phyloP scores from a whole-genome alignment of 2,329 filamentous ascomycete genomes.

The Uncinocarpus reesii region DNA sequence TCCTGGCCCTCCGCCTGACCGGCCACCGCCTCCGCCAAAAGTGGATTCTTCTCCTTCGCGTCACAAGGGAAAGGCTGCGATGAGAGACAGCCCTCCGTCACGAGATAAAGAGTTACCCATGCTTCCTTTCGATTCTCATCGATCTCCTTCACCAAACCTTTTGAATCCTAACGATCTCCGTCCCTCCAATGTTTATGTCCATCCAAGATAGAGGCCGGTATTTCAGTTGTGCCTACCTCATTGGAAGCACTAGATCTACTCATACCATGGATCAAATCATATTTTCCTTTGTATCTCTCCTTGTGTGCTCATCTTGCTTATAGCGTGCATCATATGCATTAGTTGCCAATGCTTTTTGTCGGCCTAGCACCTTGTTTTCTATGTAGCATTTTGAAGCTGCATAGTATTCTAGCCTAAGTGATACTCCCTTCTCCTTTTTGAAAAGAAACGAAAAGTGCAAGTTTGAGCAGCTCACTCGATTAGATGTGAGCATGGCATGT shows the following conservation, averaged over 20 bases:
- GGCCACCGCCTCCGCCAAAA: constrained; percentile 15
- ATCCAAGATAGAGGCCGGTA: background rate
- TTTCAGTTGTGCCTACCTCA: constrained; percentile 1
- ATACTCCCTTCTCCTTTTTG: background rate
- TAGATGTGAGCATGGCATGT: background rate
- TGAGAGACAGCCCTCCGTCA: constrained; percentile 3
- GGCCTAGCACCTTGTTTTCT: background rate
- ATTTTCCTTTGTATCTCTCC: constrained; percentile 6
- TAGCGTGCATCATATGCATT: constrained; percentile 4
- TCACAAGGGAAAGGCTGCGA: constrained; percentile 6
- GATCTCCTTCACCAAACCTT: background rate
- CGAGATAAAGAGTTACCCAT: constrained; percentile 10
- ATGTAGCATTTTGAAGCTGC: background rate
- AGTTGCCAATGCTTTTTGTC: background rate
- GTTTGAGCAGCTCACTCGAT: background rate
- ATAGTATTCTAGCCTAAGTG: background rate
- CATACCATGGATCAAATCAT: background rate
- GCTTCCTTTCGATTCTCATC: constrained; percentile 1
- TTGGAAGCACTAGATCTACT: background rate
- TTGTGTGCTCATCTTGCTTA: background rate
- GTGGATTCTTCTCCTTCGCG: constrained; percentile 5
- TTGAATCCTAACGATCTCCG: background rate
- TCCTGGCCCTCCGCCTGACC: constrained; percentile 14
- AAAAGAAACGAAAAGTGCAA: constrained; percentile 1
- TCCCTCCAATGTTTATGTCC: background rate